Conservation (phyloP, 1,139 yeast genomes). For the Pichia sp. region DNA sequence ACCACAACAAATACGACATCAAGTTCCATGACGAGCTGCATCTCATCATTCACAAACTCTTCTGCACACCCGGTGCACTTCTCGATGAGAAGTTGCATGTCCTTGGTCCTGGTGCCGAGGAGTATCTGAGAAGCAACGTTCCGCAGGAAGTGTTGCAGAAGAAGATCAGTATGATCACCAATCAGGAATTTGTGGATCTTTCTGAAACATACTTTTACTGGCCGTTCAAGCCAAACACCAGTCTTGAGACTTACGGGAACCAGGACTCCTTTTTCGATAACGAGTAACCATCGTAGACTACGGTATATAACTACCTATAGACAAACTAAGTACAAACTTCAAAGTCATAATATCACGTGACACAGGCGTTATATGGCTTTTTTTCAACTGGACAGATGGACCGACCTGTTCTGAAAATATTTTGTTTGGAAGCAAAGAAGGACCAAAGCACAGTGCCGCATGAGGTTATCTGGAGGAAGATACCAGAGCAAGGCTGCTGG, state of each 20-base stretch:
- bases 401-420: too few relatives aligned
- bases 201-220: constrained; percentile 56
- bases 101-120: constrained; percentile 80
- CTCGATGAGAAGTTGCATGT: constrained; percentile 46
- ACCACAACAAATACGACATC: constrained; percentile 24
- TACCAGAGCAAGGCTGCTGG: neutral
- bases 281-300: neutral
- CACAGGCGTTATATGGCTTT: too few relatives aligned
- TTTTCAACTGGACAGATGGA: too few relatives aligned
- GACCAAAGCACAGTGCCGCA: too few relatives aligned
- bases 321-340: too few relatives aligned
- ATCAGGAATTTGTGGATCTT: constrained; percentile 50
- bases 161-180: constrained; percentile 44
- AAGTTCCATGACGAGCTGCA: constrained; percentile 50
- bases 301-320: too few relatives aligned
- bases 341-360: too few relatives aligned
- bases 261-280: constrained; percentile 21
- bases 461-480: neutral
- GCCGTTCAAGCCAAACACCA: constrained; percentile 79
- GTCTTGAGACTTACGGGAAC: constrained; percentile 38
- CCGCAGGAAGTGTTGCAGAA: constrained; percentile 41
- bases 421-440: too few relatives aligned
- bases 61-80: constrained; percentile 48
- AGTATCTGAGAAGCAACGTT: constrained; percentile 45
- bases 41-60: constrained; percentile 59